Percentiles rank a stretch among this genome's conserved stretches.
Conservation (phyloP, 345 rosid species). For the Combretum micranthum region DNA sequence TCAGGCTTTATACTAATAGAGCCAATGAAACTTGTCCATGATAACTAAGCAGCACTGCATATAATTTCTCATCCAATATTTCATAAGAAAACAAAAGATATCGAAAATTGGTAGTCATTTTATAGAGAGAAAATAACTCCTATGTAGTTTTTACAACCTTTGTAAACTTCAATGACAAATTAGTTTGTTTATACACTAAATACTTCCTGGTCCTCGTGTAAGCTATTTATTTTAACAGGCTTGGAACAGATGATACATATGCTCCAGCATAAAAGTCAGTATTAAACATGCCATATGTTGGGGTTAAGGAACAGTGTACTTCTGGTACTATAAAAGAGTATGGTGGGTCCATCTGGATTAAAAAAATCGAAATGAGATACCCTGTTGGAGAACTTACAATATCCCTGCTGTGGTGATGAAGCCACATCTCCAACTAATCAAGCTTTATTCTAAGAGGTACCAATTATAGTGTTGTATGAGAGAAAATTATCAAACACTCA, state of each 20-base stretch:
- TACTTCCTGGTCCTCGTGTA: neutral
- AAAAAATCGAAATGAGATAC: no score
- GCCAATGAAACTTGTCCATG: neutral
- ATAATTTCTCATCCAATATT: neutral
- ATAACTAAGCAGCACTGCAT: neutral
- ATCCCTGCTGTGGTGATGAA: no score
- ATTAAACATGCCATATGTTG: neutral
- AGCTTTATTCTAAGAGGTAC: no score
- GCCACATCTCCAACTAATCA: no score
- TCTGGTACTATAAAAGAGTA: no score
- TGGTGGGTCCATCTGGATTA: no score
- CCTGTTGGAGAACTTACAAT: no score
- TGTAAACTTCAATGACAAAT: neutral
- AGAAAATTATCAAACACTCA: slow-evolving; percentile 20
- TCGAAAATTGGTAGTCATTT: neutral
- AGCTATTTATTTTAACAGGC: neutral
- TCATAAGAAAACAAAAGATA: neutral
- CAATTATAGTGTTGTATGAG: neutral
- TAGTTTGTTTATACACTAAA: neutral
- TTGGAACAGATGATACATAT: neutral
- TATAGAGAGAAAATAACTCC: neutral
- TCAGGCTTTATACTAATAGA: neutral
- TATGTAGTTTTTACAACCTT: neutral
- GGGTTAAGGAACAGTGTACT: no score
- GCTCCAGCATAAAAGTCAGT: neutral